Conservation (phyloP, 2,329 filamentous ascomycete species). For the Juglanconis sp. region DNA sequence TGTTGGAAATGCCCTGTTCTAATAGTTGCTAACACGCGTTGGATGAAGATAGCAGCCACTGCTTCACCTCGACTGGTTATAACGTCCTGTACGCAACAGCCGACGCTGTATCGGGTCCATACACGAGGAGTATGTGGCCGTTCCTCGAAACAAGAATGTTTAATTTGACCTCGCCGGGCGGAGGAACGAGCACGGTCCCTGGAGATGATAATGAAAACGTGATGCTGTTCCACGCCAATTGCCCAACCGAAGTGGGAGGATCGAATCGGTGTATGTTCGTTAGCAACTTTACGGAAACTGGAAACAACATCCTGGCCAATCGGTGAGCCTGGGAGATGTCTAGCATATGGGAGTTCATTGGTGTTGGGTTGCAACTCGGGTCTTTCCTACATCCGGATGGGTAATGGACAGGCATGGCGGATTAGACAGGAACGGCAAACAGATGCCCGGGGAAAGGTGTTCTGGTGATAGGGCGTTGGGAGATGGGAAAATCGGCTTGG, state of each 20-base stretch:
- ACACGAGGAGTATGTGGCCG: conserved; percentile 2
- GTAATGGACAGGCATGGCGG: background rate
- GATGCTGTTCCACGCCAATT: conserved; percentile 19
- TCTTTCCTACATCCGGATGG: background rate
- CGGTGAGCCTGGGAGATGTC: background rate
- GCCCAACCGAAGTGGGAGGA: conserved; percentile 5
- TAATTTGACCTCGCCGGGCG: conserved; percentile 16
- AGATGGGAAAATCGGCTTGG: background rate
- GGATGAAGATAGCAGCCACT: conserved; percentile 48
- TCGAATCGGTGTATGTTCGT: conserved; percentile 17
- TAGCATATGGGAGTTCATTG: background rate
- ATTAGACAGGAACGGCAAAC: background rate
- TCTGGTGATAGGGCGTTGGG: background rate
- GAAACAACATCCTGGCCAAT: conserved; percentile 8
- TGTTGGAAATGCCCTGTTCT: too few species aligned
- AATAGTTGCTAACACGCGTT: too few species aligned
- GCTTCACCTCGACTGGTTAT: conserved; percentile 52
- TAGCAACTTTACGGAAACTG: conserved; percentile 15
- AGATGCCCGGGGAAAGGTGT: background rate
- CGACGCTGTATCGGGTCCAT: conserved; percentile 13
- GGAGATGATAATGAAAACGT: background rate
- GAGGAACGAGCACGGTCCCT: conserved; percentile 15
- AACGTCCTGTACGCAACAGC: conserved; percentile 57
- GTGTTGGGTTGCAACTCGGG: conserved; percentile 1
- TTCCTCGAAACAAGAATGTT: conserved; percentile 11